Base-by-base conservation (phyloP, 495 filamentous ascomycete species). In the Cryomyces antarcticus region DNA sequence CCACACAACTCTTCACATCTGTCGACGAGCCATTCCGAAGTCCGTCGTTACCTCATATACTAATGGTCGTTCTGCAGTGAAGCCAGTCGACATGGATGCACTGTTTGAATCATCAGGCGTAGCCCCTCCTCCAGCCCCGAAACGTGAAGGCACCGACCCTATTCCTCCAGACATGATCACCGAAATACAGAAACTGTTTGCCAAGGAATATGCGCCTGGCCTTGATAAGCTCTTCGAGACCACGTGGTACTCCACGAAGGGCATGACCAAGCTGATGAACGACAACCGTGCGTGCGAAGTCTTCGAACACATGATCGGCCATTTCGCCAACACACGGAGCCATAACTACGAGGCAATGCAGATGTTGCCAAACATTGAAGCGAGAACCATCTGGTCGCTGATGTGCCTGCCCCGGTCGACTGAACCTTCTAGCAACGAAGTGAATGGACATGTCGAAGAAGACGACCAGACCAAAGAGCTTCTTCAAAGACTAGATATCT, bases 151-250 rank as follows among this genome's bases (percentile, higher is more conserved):
- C 31, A 35, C 54, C 40, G 33, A 49, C 27, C 60, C 69, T 10
- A 64, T 76, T 31, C 57, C 68, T 28, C 64, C 66, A 1, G 62
- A 63, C 28, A 60, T 63, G 10, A 54, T 78, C 30, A 73, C 80
- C 46, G 78, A 93, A 57, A 75, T 86, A 43, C 71, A 73, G 44
- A 72, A 72, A 45, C 66, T 89, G 7, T 93, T 82, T 59, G 64
- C 71, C 44, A 75, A 77, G 38, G 74, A 82, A 41, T 94, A 89
- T 55, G 73, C 73, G 12, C 71, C 72, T 1, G 83, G 80, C 27
- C 73, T 94, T 31, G 73, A 82, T 51, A 72, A 71, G 43, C 77
- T 93, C 46, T 71, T 94, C 43, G 86, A 94, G 50, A 79, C 83
- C n/a, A 67, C 67, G 30, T 94, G 84, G 84, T 93, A 79, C 56